Evolutionary conservation across 2,329 filamentous ascomycete genomes (phyloP), one percentile per base, ranked within the genome.

Genomic region (Penicillium griseofulvum): DNA sequence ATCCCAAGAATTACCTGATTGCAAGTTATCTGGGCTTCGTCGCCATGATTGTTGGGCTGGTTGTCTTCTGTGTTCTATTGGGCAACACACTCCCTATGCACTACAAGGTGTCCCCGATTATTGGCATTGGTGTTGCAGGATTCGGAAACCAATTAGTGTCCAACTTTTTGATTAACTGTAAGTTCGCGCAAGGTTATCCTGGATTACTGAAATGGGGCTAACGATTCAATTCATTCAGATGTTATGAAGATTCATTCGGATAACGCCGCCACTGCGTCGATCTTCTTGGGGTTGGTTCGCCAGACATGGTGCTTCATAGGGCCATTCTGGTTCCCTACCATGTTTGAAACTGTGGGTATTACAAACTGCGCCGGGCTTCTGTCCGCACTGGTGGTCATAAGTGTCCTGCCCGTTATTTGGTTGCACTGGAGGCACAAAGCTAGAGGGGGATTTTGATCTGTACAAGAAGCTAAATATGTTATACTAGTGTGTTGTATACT

Each of bases 311-410:
- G 24, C 16, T 43, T 43, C 26, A 43, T 43, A 14, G 41, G 41
- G 5, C 41, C 41, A 29, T 43, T 43, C 41, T 43, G 41, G 41
- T 43, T 43, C 41, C 24, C 41, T 29, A 12, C 26, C 41, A 43
- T 43, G 41, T 43, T 43, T 29, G 41, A 43, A 29, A 43, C 26
- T 9, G 41, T 43, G 10, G 41, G 41, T 5, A 43, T 43, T 17
- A 43, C 26, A 26, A 43, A 43, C 9, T 29, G 41, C 17, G 41
- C 41, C 29, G 41, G 24, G 16, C 24, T 43, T n/a, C 26, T 43
- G 24, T 17, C 41, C 55, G 58, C 31, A 34, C 38, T 46, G 45
- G 38, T 39, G 28, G n/a, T 41, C 49, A 26, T 50, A 41, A 34
- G 31, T 24, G 19, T 37, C 17, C n/a, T 47, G 31, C 34, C 24